Evolutionary conservation across 768 basidiomycete genomes (phyloP), one percentile per base, ranked within the genome.

Genomic region (Amanita pseudoporphyria): DNA sequence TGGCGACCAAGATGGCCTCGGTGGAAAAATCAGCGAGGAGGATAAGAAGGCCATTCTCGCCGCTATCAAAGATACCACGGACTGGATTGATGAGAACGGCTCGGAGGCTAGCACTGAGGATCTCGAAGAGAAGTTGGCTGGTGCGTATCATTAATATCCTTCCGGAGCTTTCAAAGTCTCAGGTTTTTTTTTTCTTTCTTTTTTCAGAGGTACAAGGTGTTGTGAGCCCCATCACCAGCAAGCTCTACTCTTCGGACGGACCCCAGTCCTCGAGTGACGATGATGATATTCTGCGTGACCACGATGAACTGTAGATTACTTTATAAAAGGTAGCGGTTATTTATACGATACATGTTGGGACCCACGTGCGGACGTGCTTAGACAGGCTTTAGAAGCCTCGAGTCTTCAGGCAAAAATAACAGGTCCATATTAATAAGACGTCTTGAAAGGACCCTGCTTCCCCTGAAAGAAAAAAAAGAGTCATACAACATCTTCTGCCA

Each of bases 11-110:
- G 82, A 93, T 44, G 94, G 94, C 51, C 79, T 96, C 47, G 94
- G 94, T 55, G 88, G 87, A 58, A 97, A 96, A 68, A 64, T 91
- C 52, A 72, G 71, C 52, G 82, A 82, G 16, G 84, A 82, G 0
- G 88, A 91, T 67, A 89, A 88, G 76, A 84, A 86, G 78, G 80
- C 78, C 6, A 77, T 98, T 54, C 72, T 88, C 47, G 77, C 76
- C 18, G 72, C 82, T 32, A 71, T 96, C 70, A 94, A 94, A 74
- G 91, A 95, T 57, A 80, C 82, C 47, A 82, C 84, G 16, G 89
- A 90, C 50, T 97, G 93, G 93, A 79, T 95, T 48, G 94, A 98
- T 41, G 81, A 86, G 60, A 78, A 91, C 58, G 85, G 85, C 16
- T 69, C 77, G 33, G 69, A 70, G 6, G 94, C 94, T 19, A 74